Conservation (phyloP, 1,284 basidiomycete genomes). For the Kwoniella shivajii region DNA sequence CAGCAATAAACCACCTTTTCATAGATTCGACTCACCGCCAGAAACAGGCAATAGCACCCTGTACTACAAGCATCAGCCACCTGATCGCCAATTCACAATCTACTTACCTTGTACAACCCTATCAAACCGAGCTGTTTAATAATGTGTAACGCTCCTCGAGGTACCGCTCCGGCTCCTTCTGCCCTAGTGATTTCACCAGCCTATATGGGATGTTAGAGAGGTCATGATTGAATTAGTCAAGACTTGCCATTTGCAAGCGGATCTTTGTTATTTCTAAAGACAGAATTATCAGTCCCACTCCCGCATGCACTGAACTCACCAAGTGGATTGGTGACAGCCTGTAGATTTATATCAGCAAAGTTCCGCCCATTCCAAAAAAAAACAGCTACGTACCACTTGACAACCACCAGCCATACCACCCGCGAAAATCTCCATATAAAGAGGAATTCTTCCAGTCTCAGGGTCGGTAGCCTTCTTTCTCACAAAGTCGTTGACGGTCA, state of each 20-base stretch:
- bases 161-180: slow-evolving; percentile 68
- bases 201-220: slow-evolving; percentile 6
- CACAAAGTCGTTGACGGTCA: slow-evolving; percentile 93
- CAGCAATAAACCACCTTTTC: slow-evolving; percentile 3
- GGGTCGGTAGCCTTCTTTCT: slow-evolving; percentile 83
- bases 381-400: slow-evolving; percentile 78
- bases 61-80: neutral
- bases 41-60: slow-evolving; percentile 49
- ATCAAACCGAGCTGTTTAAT: slow-evolving; percentile 87
- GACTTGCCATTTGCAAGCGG: slow-evolving; percentile 81
- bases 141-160: slow-evolving; percentile 88
- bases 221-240: neutral
- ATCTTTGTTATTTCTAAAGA: slow-evolving; percentile 73
- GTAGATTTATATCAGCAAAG: neutral
- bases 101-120: slow-evolving; percentile 77
- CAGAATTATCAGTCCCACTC: neutral
- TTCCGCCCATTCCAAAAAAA: neutral
- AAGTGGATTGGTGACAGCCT: slow-evolving; percentile 94
- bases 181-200: slow-evolving; percentile 81
- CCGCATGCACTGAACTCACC: slow-evolving; percentile 60
- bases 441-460: slow-evolving; percentile 87
- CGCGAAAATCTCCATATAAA: slow-evolving; percentile 84
- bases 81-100: neutral
- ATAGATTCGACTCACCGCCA: slow-evolving; percentile 34
- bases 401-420: slow-evolving; percentile 94